Conservation (phyloP, 2,329 filamentous ascomycete genomes). For the Aspergillus amoenus region DNA sequence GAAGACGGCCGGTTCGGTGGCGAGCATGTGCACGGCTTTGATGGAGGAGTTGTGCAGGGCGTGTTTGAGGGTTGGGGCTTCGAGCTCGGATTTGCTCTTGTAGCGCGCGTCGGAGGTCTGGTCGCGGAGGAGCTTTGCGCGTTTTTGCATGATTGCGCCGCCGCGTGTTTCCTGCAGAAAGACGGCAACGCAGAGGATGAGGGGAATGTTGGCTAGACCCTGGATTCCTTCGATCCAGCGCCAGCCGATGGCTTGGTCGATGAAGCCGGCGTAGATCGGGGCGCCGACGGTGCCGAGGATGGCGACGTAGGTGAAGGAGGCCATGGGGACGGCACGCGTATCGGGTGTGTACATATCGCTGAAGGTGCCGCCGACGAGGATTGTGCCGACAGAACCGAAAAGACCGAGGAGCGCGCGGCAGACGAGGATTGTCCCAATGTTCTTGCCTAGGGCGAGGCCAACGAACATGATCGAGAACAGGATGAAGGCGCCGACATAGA, state of each 20-base stretch:
- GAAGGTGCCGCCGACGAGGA: conserved; percentile 52
- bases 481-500: conserved; percentile 49
- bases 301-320: conserved; percentile 50
- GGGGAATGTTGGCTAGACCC: conserved; percentile 52
- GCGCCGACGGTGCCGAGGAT: conserved; percentile 55
- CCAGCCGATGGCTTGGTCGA: conserved; percentile 54
- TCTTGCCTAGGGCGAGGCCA: conserved; percentile 48
- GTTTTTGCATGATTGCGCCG: conserved; percentile 48
- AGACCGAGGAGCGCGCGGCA: conserved; percentile 50
- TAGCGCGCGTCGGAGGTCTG: conserved; percentile 52
- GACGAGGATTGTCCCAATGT: conserved; percentile 50
- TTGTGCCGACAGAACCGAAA: conserved; percentile 52
- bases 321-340: conserved; percentile 49
- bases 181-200: conserved; percentile 45
- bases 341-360: conserved; percentile 51
- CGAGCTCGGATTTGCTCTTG: conserved; percentile 52
- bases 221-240: conserved; percentile 56
- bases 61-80: conserved; percentile 49
- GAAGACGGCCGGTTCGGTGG: conserved; percentile 51
- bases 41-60: conserved; percentile 47
- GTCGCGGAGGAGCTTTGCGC: conserved; percentile 49
- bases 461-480: conserved; percentile 51
- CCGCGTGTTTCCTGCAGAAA: conserved; percentile 51
- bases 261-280: conserved; percentile 56
- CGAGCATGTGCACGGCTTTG: conserved; percentile 52